Evolutionary conservation across 805 yeast genomes (phyloP).

Genomic region (Kuraishia piskuri): DNA sequence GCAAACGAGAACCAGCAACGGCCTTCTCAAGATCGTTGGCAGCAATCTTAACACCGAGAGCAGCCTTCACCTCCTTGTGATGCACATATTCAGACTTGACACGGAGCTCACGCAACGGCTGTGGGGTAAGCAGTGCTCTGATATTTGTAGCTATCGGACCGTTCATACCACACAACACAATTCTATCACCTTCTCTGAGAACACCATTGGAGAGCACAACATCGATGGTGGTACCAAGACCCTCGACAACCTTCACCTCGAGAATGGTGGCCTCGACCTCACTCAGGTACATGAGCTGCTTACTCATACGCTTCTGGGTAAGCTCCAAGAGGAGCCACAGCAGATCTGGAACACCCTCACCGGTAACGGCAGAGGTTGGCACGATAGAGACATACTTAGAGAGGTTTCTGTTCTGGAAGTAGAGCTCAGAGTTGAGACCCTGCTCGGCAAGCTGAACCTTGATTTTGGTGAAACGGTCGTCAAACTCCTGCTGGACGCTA

Average conservation of each 20-base stretch:
- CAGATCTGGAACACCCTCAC: conserved; percentile 99
- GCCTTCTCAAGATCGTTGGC: conserved; percentile 98
- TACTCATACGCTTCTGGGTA: conserved; percentile 98
- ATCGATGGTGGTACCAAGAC: conserved; percentile 97
- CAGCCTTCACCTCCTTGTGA: conserved; percentile 97
- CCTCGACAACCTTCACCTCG: conserved; percentile 97
- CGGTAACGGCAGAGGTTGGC: conserved; percentile 98
- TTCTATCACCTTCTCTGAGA: conserved; percentile 87
- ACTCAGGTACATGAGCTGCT: conserved; percentile 92
- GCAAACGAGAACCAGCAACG: conserved; percentile 94
- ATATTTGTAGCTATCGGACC: conserved; percentile 97
- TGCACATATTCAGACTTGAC: conserved; percentile 95
- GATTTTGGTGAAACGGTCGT: conserved; percentile 76
- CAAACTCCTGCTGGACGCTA: conserved; percentile 88
- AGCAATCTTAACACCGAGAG: conserved; percentile 96
- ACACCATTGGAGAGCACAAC: conserved; percentile 96
- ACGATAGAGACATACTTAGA: conserved; percentile 91
- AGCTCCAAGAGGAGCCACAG: conserved; percentile 90
- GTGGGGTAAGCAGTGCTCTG: conserved; percentile 94
- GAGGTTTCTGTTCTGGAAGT: conserved; percentile 90
- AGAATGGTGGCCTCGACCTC: conserved; percentile 92
- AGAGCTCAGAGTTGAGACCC: conserved; percentile 95
- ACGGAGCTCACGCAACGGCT: conserved; percentile 93
- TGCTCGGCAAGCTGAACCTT: conserved; percentile 93
- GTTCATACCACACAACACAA: conserved; percentile 94